phyloP scores from a whole-genome alignment of 2,329 filamentous ascomycete species.

The Colletotrichum liriopes region DNA sequence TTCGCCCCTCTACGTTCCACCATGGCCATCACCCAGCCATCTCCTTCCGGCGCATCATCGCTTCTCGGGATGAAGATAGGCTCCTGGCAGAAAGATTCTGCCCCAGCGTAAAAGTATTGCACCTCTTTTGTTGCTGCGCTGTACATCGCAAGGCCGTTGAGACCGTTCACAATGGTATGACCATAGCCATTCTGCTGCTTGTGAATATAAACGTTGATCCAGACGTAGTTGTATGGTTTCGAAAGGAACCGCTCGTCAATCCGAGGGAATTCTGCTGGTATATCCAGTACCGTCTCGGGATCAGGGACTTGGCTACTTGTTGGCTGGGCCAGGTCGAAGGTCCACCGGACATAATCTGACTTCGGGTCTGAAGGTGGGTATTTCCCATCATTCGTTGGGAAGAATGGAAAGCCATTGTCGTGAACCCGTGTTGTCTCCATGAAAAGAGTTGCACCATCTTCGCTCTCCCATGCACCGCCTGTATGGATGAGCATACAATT shows the following conservation, averaged over 20 bases:
- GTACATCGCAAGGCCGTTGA: slow-evolving; percentile 40
- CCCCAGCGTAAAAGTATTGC: slow-evolving; percentile 50
- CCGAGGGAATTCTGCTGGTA: slow-evolving; percentile 60
- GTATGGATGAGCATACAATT: slow-evolving; percentile 42
- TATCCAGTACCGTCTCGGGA: slow-evolving; percentile 52
- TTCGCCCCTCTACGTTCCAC: slow-evolving; percentile 45
- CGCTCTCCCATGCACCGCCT: slow-evolving; percentile 44
- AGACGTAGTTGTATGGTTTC: slow-evolving; percentile 56
- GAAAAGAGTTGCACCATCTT: slow-evolving; percentile 12
- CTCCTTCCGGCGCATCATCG: slow-evolving; percentile 53
- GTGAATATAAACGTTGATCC: slow-evolving; percentile 53
- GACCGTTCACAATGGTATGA: slow-evolving; percentile 7
- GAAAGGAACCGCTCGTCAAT: slow-evolving; percentile 61
- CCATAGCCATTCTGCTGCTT: slow-evolving; percentile 14
- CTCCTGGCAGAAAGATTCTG: slow-evolving; percentile 57
- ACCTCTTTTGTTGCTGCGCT: slow-evolving; percentile 14
- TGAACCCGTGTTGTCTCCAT: slow-evolving; percentile 48
- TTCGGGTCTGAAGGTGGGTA: slow-evolving; percentile 52
- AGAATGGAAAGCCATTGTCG: slow-evolving; percentile 38
- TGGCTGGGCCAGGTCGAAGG: slow-evolving; percentile 53
- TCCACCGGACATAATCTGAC: slow-evolving; percentile 59
- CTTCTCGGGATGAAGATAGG: slow-evolving; percentile 58
- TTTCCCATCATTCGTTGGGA: slow-evolving; percentile 46
- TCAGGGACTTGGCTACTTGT: slow-evolving; percentile 48
- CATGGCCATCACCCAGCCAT: slow-evolving; percentile 56